Evolutionary conservation across 2,329 filamentous ascomycete genomes (phyloP), one percentile per base, ranked within the genome.

Genomic region (Grosmannia penicillata): DNA sequence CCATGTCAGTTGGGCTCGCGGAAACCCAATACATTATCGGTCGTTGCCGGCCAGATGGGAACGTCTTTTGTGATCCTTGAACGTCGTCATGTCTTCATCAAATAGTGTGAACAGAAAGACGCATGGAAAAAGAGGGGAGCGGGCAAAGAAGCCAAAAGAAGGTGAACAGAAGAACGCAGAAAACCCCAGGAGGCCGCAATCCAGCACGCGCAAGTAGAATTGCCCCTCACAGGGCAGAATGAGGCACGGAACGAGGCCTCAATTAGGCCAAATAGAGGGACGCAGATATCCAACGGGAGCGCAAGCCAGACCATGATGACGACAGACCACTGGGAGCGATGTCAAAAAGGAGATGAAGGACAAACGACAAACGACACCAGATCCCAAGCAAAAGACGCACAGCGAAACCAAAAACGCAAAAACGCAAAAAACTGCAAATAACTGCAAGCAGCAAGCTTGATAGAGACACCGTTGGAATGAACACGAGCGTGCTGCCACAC

Each of bases 21-120:
- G 25, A 38, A 42, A 33, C 25, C 26, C 10, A 37, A 25, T 46
- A 36, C 45, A 45, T 43, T 44, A 43, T 47, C 36, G 47, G 46
- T 48, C 46, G 46, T 49, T 38, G 46, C 47, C 46, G 47, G 44
- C 46, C 47, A 42, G 38, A 38, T 41, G 36, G 36, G 40, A 38
- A 39, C 24, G 39, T 45, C 43, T 48, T 46, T 43, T 41, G 45
- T 26, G 36, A 33, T 43, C 28, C 41, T 37, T 33, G 37, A 37
- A 36, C 33, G 30, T 38, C 29, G 38, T 46, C 39, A 37, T 45
- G 31, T 44, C 45, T 33, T 48, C 43, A 23, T 47, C 28, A 44
- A 37, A 28, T n/a, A n/a, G n/a, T n/a, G n/a, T n/a, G n/a, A n/a
- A n/a, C 25, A 14, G 22, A 28, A 15, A 23, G 29, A 11, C 14